These are phyloP conservation scores for Fagus sylvatica DNA, from an alignment of 306 rosid genomes.

Conservation along the genomic window DNA sequence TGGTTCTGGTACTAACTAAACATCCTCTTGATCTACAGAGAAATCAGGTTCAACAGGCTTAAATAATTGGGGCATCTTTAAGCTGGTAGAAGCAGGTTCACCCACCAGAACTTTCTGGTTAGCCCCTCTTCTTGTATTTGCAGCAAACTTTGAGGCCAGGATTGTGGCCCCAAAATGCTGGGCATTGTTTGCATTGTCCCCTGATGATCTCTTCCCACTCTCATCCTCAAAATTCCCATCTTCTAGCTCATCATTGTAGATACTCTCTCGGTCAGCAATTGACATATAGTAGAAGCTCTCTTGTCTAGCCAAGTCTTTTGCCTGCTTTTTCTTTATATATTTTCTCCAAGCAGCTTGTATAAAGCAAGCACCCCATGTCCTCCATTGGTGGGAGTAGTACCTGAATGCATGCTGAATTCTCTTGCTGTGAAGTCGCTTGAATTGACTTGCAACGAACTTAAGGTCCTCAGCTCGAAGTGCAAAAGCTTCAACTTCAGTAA, in stretches of 20 bases:
- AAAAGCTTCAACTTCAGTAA: conserved; percentile 83
- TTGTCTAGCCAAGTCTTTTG: conserved; percentile 49
- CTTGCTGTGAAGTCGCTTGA: conserved; percentile 84
- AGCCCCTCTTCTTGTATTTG: conserved; percentile 61
- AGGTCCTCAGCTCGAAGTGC: conserved; percentile 82
- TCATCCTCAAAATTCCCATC: conserved; percentile 27
- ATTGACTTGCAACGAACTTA: conserved; percentile 72
- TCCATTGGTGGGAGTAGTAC: conserved; percentile 77
- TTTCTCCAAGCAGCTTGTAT: conserved; percentile 83
- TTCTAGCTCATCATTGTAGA: conserved; percentile 24
- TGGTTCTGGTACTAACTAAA: conserved; percentile 34
- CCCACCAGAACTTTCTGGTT: conserved; percentile 36
- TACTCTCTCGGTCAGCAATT: conserved; percentile 14
- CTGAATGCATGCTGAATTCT: conserved; percentile 66
- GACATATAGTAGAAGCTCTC: conserved; percentile 50
- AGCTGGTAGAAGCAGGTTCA: conserved; percentile 41
- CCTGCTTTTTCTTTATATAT: conserved; percentile 54
- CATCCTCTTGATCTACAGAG: conserved; percentile 41
- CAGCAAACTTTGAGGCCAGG: conserved; percentile 80
- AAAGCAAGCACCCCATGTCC: conserved; percentile 82
- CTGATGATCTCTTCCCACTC: conserved; percentile 20
- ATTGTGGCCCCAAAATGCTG: conserved; percentile 57
- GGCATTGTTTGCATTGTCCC: conserved; percentile 15
- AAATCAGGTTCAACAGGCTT: conserved; percentile 93
- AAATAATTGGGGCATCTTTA: conserved; percentile 68